A percentile compares a stretch with the other conserved stretches of the same genome.
phyloP scores from a whole-genome alignment of 768 basidiomycete genomes.

The Hericium rajendrae region DNA sequence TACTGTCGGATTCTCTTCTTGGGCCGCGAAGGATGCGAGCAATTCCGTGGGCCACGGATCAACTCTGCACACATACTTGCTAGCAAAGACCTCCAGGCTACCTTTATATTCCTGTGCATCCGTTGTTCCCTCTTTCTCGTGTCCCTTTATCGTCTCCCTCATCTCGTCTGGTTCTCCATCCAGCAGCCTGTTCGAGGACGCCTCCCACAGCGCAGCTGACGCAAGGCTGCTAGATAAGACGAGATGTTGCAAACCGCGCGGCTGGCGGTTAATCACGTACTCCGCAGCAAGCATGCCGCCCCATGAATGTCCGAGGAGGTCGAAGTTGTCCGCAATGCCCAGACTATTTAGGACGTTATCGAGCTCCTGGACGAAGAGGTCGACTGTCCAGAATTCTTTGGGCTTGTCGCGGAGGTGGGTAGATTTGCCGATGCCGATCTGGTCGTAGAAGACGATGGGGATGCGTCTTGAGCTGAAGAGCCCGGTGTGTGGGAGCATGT shows the following conservation, averaged over 20 bases:
- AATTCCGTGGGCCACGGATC: not conserved
- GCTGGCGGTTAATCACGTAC: conserved; percentile 13
- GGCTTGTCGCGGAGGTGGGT: conserved; percentile 31
- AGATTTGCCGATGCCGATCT: conserved; percentile 36
- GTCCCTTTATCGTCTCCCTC: not conserved
- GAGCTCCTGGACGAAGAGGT: conserved; percentile 46
- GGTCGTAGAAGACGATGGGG: conserved; percentile 42
- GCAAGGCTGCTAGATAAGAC: not conserved
- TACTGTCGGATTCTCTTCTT: not conserved
- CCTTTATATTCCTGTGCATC: not conserved
- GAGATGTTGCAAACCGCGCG: not conserved
- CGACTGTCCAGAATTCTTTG: conserved; percentile 29
- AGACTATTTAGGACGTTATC: conserved; percentile 35
- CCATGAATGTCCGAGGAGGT: conserved; percentile 48
- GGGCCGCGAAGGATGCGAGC: not conserved
- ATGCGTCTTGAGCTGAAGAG: conserved; percentile 6
- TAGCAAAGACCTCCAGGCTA: not conserved
- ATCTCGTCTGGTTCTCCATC: too few relatives aligned
- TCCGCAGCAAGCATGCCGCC: conserved; percentile 42
- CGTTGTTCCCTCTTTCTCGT: not conserved
- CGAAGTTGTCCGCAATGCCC: conserved; percentile 30
- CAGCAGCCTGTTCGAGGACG: not conserved
- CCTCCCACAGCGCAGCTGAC: not conserved
- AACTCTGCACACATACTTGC: not conserved
- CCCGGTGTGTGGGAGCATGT: conserved; percentile 16